Evolutionary conservation across 2,329 filamentous ascomycete species (phyloP).

Genomic region (Tolypocladium guangdongense): DNA sequence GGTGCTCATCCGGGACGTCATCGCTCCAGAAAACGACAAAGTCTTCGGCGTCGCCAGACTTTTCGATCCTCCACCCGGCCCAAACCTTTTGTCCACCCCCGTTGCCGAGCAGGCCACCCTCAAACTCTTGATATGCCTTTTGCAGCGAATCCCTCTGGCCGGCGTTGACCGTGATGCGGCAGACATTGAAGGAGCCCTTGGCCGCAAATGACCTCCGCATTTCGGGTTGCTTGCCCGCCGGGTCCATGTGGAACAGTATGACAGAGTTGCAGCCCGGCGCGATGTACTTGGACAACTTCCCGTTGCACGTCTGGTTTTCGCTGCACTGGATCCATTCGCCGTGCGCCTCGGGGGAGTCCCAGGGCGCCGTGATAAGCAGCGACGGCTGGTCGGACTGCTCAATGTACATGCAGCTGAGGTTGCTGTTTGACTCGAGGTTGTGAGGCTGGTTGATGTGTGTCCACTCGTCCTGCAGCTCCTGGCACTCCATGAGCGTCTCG

Average conservation of each 20-base stretch:
- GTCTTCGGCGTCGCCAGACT: constrained; percentile 20
- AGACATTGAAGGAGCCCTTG: constrained; percentile 23
- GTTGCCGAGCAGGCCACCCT: constrained; percentile 17
- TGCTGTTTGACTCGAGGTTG: constrained; percentile 18
- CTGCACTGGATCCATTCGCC: constrained; percentile 30
- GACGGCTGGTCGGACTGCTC: constrained; percentile 22
- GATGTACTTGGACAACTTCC: constrained; percentile 21
- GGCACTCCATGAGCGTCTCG: constrained; percentile 18
- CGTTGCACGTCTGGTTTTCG: constrained; percentile 27
- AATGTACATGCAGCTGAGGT: constrained; percentile 24
- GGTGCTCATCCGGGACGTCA: constrained; percentile 21
- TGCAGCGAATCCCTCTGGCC: constrained; percentile 21
- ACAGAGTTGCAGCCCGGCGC: constrained; percentile 19
- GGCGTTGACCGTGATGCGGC: constrained; percentile 18
- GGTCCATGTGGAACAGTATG: constrained; percentile 30
- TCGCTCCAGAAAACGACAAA: constrained; percentile 29
- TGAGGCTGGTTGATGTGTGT: constrained; percentile 23
- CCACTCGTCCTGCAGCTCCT: constrained; percentile 29
- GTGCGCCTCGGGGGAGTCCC: constrained; percentile 31
- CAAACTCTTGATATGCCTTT: constrained; percentile 20
- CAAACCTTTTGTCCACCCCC: constrained; percentile 21
- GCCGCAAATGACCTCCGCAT: constrained; percentile 13
- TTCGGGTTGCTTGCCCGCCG: constrained; percentile 14
- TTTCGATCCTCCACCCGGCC: constrained; percentile 32
- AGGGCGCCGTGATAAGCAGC: constrained; percentile 33